Base-by-base conservation (phyloP, 805 yeast genomes). In the Zygoascus ofunaensis region DNA sequence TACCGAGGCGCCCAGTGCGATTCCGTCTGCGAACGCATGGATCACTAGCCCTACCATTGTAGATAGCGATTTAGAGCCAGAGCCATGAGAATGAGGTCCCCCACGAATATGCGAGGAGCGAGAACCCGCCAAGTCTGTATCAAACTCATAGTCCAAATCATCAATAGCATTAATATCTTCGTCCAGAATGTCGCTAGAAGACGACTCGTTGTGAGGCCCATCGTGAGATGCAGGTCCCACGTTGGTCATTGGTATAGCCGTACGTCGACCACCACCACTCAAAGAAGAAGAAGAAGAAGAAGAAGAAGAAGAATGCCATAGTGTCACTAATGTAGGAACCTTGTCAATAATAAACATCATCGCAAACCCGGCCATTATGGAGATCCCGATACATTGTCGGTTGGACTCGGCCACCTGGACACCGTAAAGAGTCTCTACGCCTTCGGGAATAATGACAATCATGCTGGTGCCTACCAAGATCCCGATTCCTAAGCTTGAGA, bases 1-100 rank as follows among this genome's bases (percentile, higher is more conserved):
- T 40, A 70, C 67, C 1, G 82, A 70, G 0, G 87, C 73, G 0
- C 87, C 87, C 30, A 83, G 63, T 0, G 87, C 80, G 4, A 83
- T 65, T 1, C 94, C 94, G 54, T 83, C 94, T 1, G 84, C 76
- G 2, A 77, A 54, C 0, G 85, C 75, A 55, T 83, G 94, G 14
- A 82, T 65, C 1, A 81, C 56, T 12, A 83, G 65, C 0, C 87
- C 87, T 3, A 81, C 52, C 0, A 84, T 74, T 2, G 77, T 65
- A 1, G 84, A 63, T 14, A 75, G 62, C 15, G 54, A 46, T 23
- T 66, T 43, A 0, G 68, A 24, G 19, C 8, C n/a, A 57, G 20
- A 23, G 7, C 19, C 42, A 17, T n/a, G 36, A 15, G n/a, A 15
- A 15, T n/a, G 7, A 8, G 15, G 8, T 5, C n/a, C 7, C 15